Conservation (phyloP, 371 early-diverging fungal species). For the Haplosporangium sp. region DNA sequence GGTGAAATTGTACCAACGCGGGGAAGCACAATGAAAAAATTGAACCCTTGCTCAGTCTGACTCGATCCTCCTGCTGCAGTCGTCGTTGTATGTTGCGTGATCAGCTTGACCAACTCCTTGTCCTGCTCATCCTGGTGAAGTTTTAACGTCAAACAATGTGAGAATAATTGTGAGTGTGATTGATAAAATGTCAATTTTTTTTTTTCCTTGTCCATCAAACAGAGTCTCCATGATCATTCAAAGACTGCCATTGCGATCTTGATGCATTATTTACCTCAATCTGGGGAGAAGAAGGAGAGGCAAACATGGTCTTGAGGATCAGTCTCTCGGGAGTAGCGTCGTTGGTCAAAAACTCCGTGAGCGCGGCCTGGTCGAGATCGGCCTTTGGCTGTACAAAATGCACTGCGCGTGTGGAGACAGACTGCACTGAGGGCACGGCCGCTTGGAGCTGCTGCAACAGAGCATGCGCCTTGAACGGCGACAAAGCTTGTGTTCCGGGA, state of each 20-base stretch:
- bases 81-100: constrained; percentile 30
- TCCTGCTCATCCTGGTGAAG: constrained; percentile 23
- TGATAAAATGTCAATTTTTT: background rate
- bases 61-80: background rate
- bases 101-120: constrained; percentile 55
- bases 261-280: constrained; percentile 11
- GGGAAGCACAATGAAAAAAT: constrained; percentile 79
- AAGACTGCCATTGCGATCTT: background rate
- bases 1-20: constrained; percentile 96
- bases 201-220: background rate
- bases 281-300: constrained; percentile 34
- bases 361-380: constrained; percentile 46
- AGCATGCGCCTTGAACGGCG: constrained; percentile 72
- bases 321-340: constrained; percentile 55
- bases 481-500: constrained; percentile 80
- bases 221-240: background rate
- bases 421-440: constrained; percentile 59
- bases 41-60: constrained; percentile 40
- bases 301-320: constrained; percentile 57
- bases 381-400: constrained; percentile 77
- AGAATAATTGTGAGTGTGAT: background rate
- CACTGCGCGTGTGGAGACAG: constrained; percentile 72
- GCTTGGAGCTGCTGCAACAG: constrained; percentile 66
- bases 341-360: constrained; percentile 51
- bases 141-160: too few relatives aligned